These are phyloP conservation scores for Inga laurina DNA, from an alignment of 306 rosid genomes.

Conservation along the genomic window DNA sequence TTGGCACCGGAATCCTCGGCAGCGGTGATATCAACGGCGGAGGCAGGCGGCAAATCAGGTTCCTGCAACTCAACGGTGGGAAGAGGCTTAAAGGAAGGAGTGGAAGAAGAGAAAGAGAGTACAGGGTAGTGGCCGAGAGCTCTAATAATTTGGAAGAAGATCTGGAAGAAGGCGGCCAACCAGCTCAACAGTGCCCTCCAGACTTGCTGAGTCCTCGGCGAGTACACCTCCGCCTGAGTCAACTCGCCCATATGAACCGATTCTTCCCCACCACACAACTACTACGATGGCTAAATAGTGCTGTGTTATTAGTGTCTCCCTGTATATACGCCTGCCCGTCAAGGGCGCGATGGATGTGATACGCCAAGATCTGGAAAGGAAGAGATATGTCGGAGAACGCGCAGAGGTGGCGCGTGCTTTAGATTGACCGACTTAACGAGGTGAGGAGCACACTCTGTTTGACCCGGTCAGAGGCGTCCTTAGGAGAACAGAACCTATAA, in stretches of 20 bases:
- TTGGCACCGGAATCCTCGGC: slow-evolving; percentile 28
- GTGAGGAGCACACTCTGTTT: neutral
- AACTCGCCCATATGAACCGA: slow-evolving; percentile 58
- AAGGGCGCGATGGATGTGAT: neutral
- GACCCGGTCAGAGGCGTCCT: too few species aligned
- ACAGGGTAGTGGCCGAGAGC: slow-evolving; percentile 59
- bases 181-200: slow-evolving; percentile 68
- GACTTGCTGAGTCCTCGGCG: slow-evolving; percentile 51
- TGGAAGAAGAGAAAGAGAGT: slow-evolving; percentile 54
- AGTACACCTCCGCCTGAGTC: slow-evolving; percentile 63
- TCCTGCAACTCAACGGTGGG: slow-evolving; percentile 60
- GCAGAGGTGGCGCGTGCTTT: slow-evolving; percentile 1
- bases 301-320: neutral
- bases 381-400: neutral
- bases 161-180: slow-evolving; percentile 68
- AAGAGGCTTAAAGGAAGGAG: slow-evolving; percentile 57
- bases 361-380: neutral
- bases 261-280: slow-evolving; percentile 2
- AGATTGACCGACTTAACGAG: neutral
- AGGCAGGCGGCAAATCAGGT: slow-evolving; percentile 40
- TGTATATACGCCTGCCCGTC: neutral
- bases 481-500: too few species aligned
- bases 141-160: slow-evolving; percentile 58
- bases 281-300: neutral
- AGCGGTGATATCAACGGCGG: slow-evolving; percentile 51